A percentile compares a stretch with the other conserved stretches of the same genome.
Conservation (phyloP, 768 basidiomycete genomes). For the Agrocybe chaxingu region DNA sequence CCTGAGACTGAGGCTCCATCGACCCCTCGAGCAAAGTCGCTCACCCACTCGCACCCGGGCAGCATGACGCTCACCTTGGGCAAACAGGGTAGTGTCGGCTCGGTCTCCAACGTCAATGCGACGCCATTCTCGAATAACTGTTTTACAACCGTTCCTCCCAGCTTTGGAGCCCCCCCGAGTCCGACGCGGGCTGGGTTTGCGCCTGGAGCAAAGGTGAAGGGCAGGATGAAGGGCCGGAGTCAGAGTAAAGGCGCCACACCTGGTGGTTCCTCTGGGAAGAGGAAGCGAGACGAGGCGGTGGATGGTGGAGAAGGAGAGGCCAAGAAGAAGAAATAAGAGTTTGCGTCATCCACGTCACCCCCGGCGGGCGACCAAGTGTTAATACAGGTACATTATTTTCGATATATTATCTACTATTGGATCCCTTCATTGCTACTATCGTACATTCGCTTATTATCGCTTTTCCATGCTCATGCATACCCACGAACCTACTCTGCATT, state of each 20-base stretch:
- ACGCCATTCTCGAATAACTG: slow-evolving; percentile 36
- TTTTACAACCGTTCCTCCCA: slow-evolving; percentile 44
- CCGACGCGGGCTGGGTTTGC: slow-evolving; percentile 18
- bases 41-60: slow-evolving; percentile 19
- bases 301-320: no score
- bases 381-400: no score
- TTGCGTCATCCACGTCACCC: no score
- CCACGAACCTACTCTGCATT: no score
- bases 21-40: slow-evolving; percentile 25
- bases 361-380: no score
- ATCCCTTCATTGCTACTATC: no score
- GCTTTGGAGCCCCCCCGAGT: slow-evolving; percentile 27
- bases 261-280: no score
- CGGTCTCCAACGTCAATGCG: slow-evolving; percentile 1
- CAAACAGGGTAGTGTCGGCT: slow-evolving; percentile 1
- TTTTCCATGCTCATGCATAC: no score
- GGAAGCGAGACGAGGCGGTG: no score
- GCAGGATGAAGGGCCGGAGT: slow-evolving; percentile 10
- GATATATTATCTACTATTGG: no score
- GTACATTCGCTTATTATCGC: no score
- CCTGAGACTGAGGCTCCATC: slow-evolving; percentile 34
- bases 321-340: no score
- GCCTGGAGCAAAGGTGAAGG: slow-evolving; percentile 4
- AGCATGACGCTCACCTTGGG: slow-evolving; percentile 24
- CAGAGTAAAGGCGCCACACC: neutral